Conservation (phyloP, 352 stramenopile species). For the Aphanomyces euteiches region DNA sequence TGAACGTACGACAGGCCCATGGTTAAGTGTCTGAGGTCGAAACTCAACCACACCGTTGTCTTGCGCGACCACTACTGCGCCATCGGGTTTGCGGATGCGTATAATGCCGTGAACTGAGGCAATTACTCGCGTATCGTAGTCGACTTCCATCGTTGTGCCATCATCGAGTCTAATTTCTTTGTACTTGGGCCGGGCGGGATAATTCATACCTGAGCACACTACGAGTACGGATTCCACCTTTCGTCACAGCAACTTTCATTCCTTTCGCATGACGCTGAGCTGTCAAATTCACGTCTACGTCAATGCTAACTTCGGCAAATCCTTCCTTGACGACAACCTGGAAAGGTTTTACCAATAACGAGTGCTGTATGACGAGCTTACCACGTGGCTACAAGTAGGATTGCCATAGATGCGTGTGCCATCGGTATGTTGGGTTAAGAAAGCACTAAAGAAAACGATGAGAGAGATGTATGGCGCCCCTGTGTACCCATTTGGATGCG, state of each 20-base stretch:
- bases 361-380: neutral
- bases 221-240: constrained; percentile 57
- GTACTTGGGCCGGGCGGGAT: neutral
- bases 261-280: constrained; percentile 54
- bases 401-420: constrained; percentile 63
- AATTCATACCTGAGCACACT: constrained; percentile 37
- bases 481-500: constrained; percentile 46
- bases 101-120: constrained; percentile 69
- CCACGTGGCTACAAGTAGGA: constrained; percentile 43
- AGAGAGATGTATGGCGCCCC: neutral
- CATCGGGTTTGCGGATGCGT: constrained; percentile 44
- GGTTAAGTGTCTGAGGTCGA: constrained; percentile 16
- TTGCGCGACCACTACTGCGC: constrained; percentile 51
- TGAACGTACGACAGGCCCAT: neutral
- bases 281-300: constrained; percentile 60
- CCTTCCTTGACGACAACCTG: constrained; percentile 47
- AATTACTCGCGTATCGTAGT: constrained; percentile 75
- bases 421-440: constrained; percentile 58
- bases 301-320: constrained; percentile 62
- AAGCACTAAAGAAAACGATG: constrained; percentile 30
- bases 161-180: constrained; percentile 38
- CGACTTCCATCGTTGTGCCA: constrained; percentile 55
- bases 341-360: neutral
- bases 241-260: constrained; percentile 61
- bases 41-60: constrained; percentile 73